Base-by-base conservation (phyloP, 768 basidiomycete genomes). In the Xerocomus potaroensis region DNA sequence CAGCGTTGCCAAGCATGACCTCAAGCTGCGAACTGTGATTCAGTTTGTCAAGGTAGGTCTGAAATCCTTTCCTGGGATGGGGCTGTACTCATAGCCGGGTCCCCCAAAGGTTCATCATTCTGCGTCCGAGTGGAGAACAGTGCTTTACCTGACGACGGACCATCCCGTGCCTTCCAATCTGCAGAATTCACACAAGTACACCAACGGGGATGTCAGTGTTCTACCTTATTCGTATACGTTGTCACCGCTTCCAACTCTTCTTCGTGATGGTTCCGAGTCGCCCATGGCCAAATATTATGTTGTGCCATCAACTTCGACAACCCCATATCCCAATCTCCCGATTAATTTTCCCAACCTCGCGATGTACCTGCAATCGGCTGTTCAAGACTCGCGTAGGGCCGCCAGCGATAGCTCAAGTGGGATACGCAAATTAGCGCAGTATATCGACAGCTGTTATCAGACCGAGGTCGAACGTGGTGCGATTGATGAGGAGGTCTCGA, bases 91-190 rank as follows among this genome's bases (percentile, higher is more conserved):
- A 51, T 36, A 23, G 11, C 15, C 10, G 16, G 37, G 23, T 26
- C 56, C 32, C 24, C 23, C 38, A 51, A n/a, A 89, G 86, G 72
- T 82, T 8, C 79, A 84, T 56, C 78, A 74, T 31, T 58, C 72
- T 16, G 74, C 81, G 0, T 57, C 67, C 5, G 78, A 81, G 15
- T 91, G 89, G 89, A 76, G 83, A 44, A 81, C 82, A 9, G 69
- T 91, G 18, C 63, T 91, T 14, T 91, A 87, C 75, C 79, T 91
- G 54, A 83, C 84, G 1, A 77, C 87, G 44, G 89, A 91, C 57
- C 72, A 81, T 56, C 79, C 81, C 1, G 60, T 79, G 2, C 83
- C 86, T 23, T 56, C 70, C 4, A 69, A 68, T 11, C 49, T 72
- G 11, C 71, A 67, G 5, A 69, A 69, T 31, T 69, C 73, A 3